A percentile compares a stretch with the other conserved stretches of the same genome.
phyloP scores from a whole-genome alignment of 768 basidiomycete genomes.

The Termitomyces sp. region DNA sequence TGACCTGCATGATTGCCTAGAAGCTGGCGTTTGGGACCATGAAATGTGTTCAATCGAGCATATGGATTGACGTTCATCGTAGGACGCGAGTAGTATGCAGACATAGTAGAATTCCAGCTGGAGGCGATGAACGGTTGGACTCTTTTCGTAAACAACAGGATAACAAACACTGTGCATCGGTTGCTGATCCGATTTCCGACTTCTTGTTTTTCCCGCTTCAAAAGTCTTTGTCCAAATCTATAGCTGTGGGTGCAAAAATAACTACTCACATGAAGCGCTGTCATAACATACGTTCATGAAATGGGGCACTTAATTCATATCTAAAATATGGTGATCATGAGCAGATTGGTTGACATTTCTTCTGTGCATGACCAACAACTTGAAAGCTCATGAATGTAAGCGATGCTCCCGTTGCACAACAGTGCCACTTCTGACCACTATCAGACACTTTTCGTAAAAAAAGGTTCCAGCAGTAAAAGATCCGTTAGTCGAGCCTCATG shows the following conservation, averaged over 20 bases:
- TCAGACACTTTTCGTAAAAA: not conserved
- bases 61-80: constrained; percentile 18
- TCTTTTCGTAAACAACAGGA: not conserved
- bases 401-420: too few relatives aligned
- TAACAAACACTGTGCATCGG: not conserved
- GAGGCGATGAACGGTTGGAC: not conserved
- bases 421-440: not conserved
- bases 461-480: not conserved
- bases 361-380: not conserved
- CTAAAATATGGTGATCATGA: not conserved
- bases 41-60: constrained; percentile 40
- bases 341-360: not conserved
- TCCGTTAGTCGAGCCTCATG: not conserved
- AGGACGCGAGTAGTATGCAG: not conserved
- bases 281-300: not conserved
- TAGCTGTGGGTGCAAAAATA: too few relatives aligned
- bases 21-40: constrained; percentile 48
- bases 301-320: not conserved
- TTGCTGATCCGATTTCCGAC: constrained; percentile 1
- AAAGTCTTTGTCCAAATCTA: not conserved
- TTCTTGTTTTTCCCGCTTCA: too few relatives aligned
- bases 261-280: not conserved
- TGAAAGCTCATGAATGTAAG: not conserved
- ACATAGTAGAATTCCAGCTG: not conserved
- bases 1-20: constrained; percentile 53